phyloP scores from a whole-genome alignment of 1,284 basidiomycete genomes.

The Sanghuangporus baumii region DNA sequence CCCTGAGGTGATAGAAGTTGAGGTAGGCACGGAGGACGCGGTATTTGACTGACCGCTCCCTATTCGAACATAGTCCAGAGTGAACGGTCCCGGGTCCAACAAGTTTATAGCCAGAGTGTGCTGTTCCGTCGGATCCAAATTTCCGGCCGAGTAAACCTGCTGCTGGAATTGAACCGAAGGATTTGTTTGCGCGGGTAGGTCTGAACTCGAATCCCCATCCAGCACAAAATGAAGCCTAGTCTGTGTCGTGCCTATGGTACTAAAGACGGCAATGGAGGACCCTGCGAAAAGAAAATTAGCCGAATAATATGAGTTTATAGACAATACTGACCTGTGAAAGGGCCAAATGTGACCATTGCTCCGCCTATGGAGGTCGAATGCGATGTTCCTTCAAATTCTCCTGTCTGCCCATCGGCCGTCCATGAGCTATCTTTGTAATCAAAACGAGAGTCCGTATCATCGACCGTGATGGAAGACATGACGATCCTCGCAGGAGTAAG shows the following conservation, averaged over 20 bases:
- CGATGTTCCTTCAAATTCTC: slow-evolving; percentile 15
- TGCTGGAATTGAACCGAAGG: slow-evolving; percentile 4
- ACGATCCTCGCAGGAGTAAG: not conserved
- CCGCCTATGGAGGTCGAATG: slow-evolving; percentile 9
- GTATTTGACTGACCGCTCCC: slow-evolving; percentile 1
- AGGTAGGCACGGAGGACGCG: not conserved
- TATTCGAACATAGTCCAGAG: slow-evolving; percentile 15
- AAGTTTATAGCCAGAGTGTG: slow-evolving; percentile 15
- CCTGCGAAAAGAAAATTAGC: slow-evolving; percentile 5
- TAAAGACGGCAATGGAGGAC: slow-evolving; percentile 14
- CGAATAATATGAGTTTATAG: not conserved
- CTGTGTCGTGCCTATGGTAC: slow-evolving; percentile 12
- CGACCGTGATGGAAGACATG: slow-evolving; percentile 7
- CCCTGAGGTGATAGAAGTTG: not conserved
- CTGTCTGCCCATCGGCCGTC: slow-evolving; percentile 7
- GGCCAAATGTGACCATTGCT: slow-evolving; percentile 15
- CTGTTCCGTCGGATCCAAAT: slow-evolving; percentile 6
- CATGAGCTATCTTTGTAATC: slow-evolving; percentile 16
- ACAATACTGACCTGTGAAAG: slow-evolving; percentile 11
- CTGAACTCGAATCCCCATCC: slow-evolving; percentile 4
- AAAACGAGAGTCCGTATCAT: slow-evolving; percentile 16
- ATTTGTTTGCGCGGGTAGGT: not conserved
- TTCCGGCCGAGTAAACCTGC: slow-evolving; percentile 9
- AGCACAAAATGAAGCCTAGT: slow-evolving; percentile 13
- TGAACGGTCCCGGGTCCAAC: slow-evolving; percentile 16